Conservation (phyloP, 2,329 filamentous ascomycete genomes). For the Aspergillus aculeatus region DNA sequence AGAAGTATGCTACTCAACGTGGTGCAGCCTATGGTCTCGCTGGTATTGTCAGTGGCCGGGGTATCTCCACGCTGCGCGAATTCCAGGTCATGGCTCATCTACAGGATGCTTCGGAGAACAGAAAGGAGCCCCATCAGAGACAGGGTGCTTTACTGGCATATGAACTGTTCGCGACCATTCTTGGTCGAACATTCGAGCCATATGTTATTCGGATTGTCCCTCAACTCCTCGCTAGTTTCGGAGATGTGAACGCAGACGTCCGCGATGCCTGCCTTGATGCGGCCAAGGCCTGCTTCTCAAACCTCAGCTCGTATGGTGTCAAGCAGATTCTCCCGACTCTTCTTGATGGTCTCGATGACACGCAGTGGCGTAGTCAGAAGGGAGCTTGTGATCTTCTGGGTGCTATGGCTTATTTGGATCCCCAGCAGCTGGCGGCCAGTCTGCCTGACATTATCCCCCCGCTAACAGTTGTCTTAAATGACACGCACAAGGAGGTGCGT, state of each 20-base stretch:
- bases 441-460: constrained; percentile 96
- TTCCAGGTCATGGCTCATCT: constrained; percentile 82
- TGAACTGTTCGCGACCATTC: constrained; percentile 81
- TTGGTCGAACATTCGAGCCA: constrained; percentile 88
- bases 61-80: constrained; percentile 76
- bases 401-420: constrained; percentile 97
- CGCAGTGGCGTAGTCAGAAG: constrained; percentile 98
- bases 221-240: constrained; percentile 83
- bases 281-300: constrained; percentile 90
- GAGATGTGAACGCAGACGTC: constrained; percentile 83
- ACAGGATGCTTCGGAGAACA: constrained; percentile 83
- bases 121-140: constrained; percentile 84
- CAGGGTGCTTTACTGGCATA: constrained; percentile 88
- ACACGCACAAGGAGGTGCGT: constrained; percentile 97
- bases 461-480: constrained; percentile 87
- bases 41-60: constrained; percentile 84
- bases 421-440: constrained; percentile 87
- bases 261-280: constrained; percentile 90
- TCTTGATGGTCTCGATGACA: constrained; percentile 86
- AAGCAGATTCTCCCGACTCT: constrained; percentile 91
- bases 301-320: constrained; percentile 90
- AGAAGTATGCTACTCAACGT: constrained; percentile 88
- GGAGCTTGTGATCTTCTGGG: constrained; percentile 94
- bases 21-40: constrained; percentile 94
- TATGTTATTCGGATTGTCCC: constrained; percentile 96